A percentile compares a stretch with the other conserved stretches of the same genome.
Conservation (phyloP, 768 basidiomycete genomes). For the Suillus plorans region DNA sequence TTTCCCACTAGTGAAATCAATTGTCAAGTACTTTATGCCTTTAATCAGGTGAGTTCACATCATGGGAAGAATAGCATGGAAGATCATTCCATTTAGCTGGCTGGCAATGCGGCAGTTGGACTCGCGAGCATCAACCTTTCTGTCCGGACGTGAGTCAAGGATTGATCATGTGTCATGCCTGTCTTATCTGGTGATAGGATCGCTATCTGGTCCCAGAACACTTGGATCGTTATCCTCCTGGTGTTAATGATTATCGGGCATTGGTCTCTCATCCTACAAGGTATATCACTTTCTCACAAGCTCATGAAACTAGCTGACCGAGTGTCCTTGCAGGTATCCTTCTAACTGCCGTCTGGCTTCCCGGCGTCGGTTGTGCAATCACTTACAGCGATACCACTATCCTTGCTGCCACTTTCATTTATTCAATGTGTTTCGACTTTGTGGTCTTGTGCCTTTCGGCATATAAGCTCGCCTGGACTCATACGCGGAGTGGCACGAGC, state of each 20-base stretch:
- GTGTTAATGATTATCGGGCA: slow-evolving; percentile 63
- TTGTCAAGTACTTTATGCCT: slow-evolving; percentile 47
- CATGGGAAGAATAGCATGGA: neutral
- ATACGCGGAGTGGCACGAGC: slow-evolving; percentile 15
- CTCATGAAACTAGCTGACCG: neutral
- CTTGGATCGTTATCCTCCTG: slow-evolving; percentile 49
- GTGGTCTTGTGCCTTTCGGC: slow-evolving; percentile 57
- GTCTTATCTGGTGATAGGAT: slow-evolving; percentile 35
- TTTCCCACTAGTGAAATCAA: slow-evolving; percentile 33
- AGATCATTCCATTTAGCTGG: slow-evolving; percentile 28
- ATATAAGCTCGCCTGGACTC: slow-evolving; percentile 49
- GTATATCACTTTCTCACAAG: slow-evolving; percentile 24
- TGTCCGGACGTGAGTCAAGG: slow-evolving; percentile 39
- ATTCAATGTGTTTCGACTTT: slow-evolving; percentile 75
- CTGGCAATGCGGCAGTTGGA: slow-evolving; percentile 43
- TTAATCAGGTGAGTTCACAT: slow-evolving; percentile 39
- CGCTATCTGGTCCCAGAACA: slow-evolving; percentile 65
- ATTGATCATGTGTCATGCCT: neutral
- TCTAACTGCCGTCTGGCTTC: slow-evolving; percentile 57
- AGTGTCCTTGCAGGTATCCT: slow-evolving; percentile 45
- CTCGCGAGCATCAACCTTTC: slow-evolving; percentile 48
- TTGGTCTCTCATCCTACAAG: slow-evolving; percentile 70
- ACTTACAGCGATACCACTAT: slow-evolving; percentile 59
- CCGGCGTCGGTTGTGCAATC: slow-evolving; percentile 51
- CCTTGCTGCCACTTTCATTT: slow-evolving; percentile 70